Conservation (phyloP, 2,329 filamentous ascomycete species). For the Pseudogymnoascus sp. region DNA sequence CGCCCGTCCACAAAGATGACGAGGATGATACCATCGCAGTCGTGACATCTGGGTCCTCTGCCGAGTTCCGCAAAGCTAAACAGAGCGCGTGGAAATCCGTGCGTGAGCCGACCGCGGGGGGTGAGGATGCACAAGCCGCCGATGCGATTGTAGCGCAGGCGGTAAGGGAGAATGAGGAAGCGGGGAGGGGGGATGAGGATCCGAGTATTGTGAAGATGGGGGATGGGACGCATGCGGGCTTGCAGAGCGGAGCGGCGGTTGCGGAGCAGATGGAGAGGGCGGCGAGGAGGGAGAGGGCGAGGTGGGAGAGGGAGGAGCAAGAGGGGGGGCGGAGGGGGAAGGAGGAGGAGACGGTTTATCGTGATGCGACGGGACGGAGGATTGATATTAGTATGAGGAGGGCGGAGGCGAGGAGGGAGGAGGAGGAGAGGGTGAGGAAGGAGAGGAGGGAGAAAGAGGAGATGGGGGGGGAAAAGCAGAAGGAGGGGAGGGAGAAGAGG, state of each 20-base stretch:
- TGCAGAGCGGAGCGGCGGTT: constrained; percentile 77
- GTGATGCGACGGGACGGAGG: constrained; percentile 87
- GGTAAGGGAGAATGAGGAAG: constrained; percentile 55
- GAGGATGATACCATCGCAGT: constrained; percentile 45
- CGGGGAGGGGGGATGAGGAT: constrained; percentile 38
- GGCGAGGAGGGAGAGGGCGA: constrained; percentile 52
- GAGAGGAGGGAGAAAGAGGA: constrained; percentile 59
- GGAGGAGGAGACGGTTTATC: constrained; percentile 79
- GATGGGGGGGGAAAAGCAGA: constrained; percentile 79
- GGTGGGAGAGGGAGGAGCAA: constrained; percentile 36
- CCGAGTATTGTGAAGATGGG: constrained; percentile 64
- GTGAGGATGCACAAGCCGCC: constrained; percentile 57
- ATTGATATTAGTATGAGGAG: constrained; percentile 89
- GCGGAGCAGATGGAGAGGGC: constrained; percentile 58
- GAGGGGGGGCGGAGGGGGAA: constrained; percentile 32
- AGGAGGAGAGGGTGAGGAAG: constrained; percentile 58
- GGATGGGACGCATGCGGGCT: constrained; percentile 75
- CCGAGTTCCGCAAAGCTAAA: constrained; percentile 65
- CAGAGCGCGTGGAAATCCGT: constrained; percentile 75
- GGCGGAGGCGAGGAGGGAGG: constrained; percentile 73
- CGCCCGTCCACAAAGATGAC: constrained; percentile 33
- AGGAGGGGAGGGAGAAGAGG: constrained; percentile 53
- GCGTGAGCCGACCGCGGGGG: constrained; percentile 34
- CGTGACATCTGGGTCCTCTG: constrained; percentile 34
- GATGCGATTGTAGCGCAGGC: constrained; percentile 70